These are phyloP conservation scores for Hypoxylon fuscum DNA, from an alignment of 495 filamentous ascomycete genomes.

Conservation along the genomic window DNA sequence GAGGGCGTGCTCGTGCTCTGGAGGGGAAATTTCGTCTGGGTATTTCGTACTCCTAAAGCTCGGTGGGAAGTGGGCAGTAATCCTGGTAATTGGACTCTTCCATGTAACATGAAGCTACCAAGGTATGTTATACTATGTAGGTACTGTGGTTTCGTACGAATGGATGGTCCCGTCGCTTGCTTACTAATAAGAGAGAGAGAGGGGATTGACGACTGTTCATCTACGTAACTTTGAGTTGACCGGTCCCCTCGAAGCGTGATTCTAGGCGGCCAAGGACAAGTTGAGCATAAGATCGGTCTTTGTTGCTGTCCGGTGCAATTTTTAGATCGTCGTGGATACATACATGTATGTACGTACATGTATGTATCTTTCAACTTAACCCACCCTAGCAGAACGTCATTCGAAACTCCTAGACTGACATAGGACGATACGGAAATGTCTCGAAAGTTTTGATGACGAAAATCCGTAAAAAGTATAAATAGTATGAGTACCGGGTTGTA, in stretches of 20 bases:
- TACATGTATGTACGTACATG: background rate
- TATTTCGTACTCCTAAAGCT: too few species aligned
- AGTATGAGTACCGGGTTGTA: background rate
- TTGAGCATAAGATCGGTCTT: slow-evolving; percentile 2
- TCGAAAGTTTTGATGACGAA: slow-evolving; percentile 26
- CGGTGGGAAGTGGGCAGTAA: too few species aligned
- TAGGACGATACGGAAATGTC: slow-evolving; percentile 18
- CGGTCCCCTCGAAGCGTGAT: background rate
- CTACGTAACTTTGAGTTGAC: slow-evolving; percentile 13
- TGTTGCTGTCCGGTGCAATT: slow-evolving; percentile 1
- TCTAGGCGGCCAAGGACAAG: slow-evolving; percentile 3
- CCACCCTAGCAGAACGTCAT: slow-evolving; percentile 15
- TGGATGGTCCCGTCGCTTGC: background rate
- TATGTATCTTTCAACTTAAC: slow-evolving; percentile 7
- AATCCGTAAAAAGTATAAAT: background rate
- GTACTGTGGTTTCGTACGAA: slow-evolving; percentile 25
- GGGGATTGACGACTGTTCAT: slow-evolving; percentile 10
- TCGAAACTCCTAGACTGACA: slow-evolving; percentile 17
- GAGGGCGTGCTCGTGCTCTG: background rate
- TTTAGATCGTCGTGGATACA: background rate
- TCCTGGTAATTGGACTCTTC: background rate
- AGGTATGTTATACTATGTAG: background rate
- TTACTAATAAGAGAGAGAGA: background rate
- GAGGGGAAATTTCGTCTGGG: too few species aligned
- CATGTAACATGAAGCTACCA: background rate